Conservation (phyloP, 2,329 filamentous ascomycete genomes). For the Fusarium phyllophilum region DNA sequence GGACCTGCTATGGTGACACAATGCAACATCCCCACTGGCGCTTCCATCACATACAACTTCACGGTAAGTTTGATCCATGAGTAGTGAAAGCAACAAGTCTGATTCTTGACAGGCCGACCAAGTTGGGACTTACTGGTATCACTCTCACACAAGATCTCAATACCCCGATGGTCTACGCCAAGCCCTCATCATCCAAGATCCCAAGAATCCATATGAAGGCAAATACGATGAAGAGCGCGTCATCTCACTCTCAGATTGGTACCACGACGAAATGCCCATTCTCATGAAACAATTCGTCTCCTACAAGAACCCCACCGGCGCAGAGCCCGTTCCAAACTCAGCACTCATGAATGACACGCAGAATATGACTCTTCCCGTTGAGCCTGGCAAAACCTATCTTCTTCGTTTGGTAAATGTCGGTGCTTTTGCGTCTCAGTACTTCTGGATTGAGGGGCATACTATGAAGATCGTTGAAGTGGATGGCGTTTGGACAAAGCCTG, state of each 20-base stretch:
- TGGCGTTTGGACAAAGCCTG: not conserved
- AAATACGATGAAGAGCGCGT: not conserved
- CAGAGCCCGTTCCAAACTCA: not conserved
- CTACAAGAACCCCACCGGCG: not conserved
- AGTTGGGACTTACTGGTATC: not conserved
- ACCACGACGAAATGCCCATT: not conserved
- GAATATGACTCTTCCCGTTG: not conserved
- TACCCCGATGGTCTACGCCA: not conserved
- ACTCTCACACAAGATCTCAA: not conserved
- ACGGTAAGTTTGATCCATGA: not conserved
- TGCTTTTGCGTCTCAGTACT: not conserved
- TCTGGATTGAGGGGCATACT: not conserved
- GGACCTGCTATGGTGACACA: not conserved
- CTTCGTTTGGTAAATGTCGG: not conserved
- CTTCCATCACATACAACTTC: not conserved
- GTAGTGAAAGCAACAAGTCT: fast-evolving
- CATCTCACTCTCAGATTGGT: not conserved
- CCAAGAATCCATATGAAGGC: not conserved
- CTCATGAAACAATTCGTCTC: not conserved
- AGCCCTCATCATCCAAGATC: not conserved
- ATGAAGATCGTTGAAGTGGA: not conserved
- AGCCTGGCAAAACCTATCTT: not conserved
- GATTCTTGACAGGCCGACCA: not conserved
- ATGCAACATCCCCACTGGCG: not conserved
- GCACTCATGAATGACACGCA: not conserved